Evolutionary conservation across 768 basidiomycete genomes (phyloP).

Genomic region (Boletus bicolor): DNA sequence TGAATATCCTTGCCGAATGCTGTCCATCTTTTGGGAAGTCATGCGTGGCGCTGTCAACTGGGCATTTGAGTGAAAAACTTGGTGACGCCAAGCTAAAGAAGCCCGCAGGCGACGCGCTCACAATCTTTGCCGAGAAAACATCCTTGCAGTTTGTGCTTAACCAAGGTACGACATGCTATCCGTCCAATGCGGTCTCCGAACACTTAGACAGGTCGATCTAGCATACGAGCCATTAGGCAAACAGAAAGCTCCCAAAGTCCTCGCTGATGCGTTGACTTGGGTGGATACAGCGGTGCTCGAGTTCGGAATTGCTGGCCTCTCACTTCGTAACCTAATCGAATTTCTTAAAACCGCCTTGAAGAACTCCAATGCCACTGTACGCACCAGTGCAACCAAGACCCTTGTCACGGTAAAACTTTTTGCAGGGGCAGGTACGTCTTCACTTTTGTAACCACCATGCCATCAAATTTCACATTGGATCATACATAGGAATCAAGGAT

Average conservation of each 20-base stretch:
- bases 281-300: slow-evolving; percentile 81
- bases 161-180: slow-evolving; percentile 59
- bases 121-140: slow-evolving; percentile 83
- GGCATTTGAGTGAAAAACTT: slow-evolving; percentile 87
- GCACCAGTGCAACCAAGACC: slow-evolving; percentile 90
- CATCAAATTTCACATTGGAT: neutral
- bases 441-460: neutral
- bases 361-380: slow-evolving; percentile 92
- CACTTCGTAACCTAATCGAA: slow-evolving; percentile 81
- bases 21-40: slow-evolving; percentile 84
- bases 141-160: slow-evolving; percentile 91
- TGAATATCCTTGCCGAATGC: slow-evolving; percentile 67
- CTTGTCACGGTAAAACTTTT: slow-evolving; percentile 90
- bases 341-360: slow-evolving; percentile 84
- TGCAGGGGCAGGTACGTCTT: slow-evolving; percentile 74
- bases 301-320: slow-evolving; percentile 87
- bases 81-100: slow-evolving; percentile 98
- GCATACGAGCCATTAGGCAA: slow-evolving; percentile 92
- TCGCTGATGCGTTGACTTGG: slow-evolving; percentile 89
- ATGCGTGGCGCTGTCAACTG: slow-evolving; percentile 75
- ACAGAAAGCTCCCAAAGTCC: slow-evolving; percentile 95
- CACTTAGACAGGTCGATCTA: slow-evolving; percentile 32
- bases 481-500: slow-evolving; percentile 76
- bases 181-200: slow-evolving; percentile 10
- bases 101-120: slow-evolving; percentile 85